Percentiles rank a stretch among this genome's conserved stretches.
These are phyloP conservation scores for Ceratobasidium sp. DNA, from an alignment of 1,284 basidiomycete genomes.

Conservation along the genomic window DNA sequence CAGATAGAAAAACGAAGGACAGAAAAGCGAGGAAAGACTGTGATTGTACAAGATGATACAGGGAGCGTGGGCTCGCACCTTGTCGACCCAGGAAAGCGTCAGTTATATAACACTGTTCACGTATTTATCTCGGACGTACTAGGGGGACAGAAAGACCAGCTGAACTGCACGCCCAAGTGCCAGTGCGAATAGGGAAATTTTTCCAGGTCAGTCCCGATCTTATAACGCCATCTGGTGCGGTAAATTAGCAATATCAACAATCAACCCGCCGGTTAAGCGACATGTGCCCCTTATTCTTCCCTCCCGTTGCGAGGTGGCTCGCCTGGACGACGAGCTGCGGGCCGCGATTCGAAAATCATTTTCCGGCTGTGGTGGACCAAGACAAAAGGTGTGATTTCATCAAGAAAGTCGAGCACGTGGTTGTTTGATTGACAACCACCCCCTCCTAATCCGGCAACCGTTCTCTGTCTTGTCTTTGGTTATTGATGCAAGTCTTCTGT, in stretches of 20 bases:
- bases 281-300: constrained; percentile 5
- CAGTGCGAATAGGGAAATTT: constrained; percentile 4
- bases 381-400: constrained; percentile 3
- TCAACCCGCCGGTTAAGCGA: not conserved
- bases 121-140: not conserved
- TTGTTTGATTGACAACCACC: no score
- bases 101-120: not conserved
- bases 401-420: not conserved
- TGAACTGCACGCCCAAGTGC: constrained; percentile 23
- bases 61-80: constrained; percentile 17
- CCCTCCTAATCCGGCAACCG: no score
- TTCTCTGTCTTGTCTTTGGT: no score
- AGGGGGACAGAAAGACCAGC: constrained; percentile 37
- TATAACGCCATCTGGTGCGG: constrained; percentile 17
- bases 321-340: constrained; percentile 17
- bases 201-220: not conserved
- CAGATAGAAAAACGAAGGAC: not conserved
- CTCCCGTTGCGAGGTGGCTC: constrained; percentile 31
- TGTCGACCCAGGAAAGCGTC: not conserved
- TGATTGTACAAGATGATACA: constrained; percentile 18
- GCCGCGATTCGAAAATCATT: constrained; percentile 9
- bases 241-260: constrained; percentile 16
- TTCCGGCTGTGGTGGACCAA: constrained; percentile 11
- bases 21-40: constrained; percentile 33
- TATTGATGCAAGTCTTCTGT: no score